phyloP scores from a whole-genome alignment of 225 moss, liverwort and hornwort species.

The Rhytidiadelphus loreus region DNA sequence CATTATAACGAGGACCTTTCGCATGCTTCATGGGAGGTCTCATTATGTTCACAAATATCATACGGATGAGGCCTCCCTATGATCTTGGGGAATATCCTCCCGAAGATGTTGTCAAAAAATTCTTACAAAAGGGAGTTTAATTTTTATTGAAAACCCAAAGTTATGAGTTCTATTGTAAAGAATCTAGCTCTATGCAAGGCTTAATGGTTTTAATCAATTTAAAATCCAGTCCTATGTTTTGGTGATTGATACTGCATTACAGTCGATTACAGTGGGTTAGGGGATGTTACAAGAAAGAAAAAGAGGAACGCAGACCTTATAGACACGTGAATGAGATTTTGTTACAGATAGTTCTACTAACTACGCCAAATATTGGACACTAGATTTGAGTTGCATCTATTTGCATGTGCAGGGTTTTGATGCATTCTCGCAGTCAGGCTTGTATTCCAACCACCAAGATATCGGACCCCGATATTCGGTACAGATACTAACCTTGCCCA shows the following conservation, averaged over 20 bases:
- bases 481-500: background rate
- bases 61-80: background rate
- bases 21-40: background rate
- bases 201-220: background rate
- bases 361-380: background rate
- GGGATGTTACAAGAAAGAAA: background rate
- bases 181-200: background rate
- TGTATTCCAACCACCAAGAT: conserved; percentile 97
- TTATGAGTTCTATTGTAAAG: background rate
- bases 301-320: background rate
- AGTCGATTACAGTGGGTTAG: background rate
- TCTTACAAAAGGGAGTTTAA: background rate
- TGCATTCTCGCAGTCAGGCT: conserved; percentile 93
- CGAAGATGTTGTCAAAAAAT: background rate
- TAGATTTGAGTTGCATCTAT: background rate
- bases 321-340: background rate
- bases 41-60: background rate
- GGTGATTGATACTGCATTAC: background rate
- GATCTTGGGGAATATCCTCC: background rate
- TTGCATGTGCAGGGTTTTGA: conserved; percentile 56
- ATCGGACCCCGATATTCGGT: conserved; percentile 97
- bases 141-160: background rate
- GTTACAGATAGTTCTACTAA: background rate
- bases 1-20: background rate
- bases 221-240: background rate